phyloP scores from a whole-genome alignment of 2,329 filamentous ascomycete species.

The Phyllosticta citrichinensis region DNA sequence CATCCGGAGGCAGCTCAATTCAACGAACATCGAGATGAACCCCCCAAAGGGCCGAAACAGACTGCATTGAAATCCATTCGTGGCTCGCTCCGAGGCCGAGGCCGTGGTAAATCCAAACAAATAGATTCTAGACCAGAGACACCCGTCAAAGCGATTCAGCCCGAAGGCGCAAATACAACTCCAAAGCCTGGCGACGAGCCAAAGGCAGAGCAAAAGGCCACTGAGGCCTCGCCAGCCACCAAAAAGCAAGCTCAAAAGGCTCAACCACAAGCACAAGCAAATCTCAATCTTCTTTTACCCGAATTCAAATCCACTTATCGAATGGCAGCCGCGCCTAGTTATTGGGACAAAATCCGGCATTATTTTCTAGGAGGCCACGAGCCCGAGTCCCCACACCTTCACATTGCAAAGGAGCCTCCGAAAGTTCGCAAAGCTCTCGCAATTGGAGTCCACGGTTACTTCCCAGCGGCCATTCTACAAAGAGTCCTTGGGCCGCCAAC shows the following conservation, averaged over 20 bases:
- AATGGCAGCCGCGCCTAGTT: constrained; percentile 33
- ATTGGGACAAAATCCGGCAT: constrained; percentile 34
- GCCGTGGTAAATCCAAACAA: constrained; percentile 16
- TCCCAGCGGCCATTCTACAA: constrained; percentile 78
- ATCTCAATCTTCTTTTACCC: constrained; percentile 58
- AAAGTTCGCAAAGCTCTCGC: constrained; percentile 78
- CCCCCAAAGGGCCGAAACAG: constrained; percentile 14
- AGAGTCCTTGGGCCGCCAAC: constrained; percentile 90
- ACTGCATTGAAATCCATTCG: constrained; percentile 12
- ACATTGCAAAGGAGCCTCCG: constrained; percentile 55
- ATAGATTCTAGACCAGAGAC: constrained; percentile 28
- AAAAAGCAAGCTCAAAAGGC: constrained; percentile 17
- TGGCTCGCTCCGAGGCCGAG: constrained; percentile 14
- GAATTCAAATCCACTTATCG: constrained; percentile 60
- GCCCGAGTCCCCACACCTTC: constrained; percentile 56
- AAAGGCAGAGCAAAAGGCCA: constrained; percentile 17
- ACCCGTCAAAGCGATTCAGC: constrained; percentile 20
- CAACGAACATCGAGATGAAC: constrained; percentile 30
- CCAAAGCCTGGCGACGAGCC: constrained; percentile 10
- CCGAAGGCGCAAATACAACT: constrained; percentile 17
- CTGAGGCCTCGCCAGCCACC: constrained; percentile 17
- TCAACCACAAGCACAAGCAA: constrained; percentile 22
- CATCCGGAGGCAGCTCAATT: constrained; percentile 42
- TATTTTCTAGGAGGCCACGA: constrained; percentile 34
- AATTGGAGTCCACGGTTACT: constrained; percentile 90